Evolutionary conservation across 2,329 filamentous ascomycete genomes (phyloP), one percentile per base, ranked within the genome.

Genomic region (Lachnellula cervina): DNA sequence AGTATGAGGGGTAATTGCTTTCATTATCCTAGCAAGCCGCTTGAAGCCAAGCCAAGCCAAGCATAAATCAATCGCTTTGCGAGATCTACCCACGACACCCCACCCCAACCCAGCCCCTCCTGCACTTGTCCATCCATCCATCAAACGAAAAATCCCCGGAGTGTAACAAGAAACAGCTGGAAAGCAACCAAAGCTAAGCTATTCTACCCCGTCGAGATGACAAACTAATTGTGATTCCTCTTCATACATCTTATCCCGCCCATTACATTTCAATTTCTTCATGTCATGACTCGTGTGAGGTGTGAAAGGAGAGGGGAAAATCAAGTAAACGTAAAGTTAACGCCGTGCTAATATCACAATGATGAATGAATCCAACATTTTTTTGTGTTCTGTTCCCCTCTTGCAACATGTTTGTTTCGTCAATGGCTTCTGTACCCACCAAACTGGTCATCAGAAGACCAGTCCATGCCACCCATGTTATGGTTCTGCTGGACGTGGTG

Each of bases 311-410:
- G 42, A 56, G 23, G 49, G 19, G 35, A 25, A 35, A 51, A 19
- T 17, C n/a, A 43, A 53, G 44, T 43, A 48, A 43, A 53, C 50
- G 13, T 19, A 28, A 47, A 28, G 45, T 37, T 34, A 61, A 61
- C 58, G 61, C 64, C 61, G 50, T 60, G 61, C 60, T 64, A 63
- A 59, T 62, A 62, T 59, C 57, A 63, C 62, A 66, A 55, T 51
- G 44, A 23, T 49, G 34, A 40, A 40, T 40, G n/a, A 17, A 16
- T 40, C 14, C 5, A 40, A 5, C 17, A 9, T 2, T 38, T 43
- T 57, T 52, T 52, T 61, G 53, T 57, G 49, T 21, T 32, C 49
- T 51, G 32, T 56, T 56, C 49, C 40, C 21, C 47, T 49, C 54
- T n/a, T n/a, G 35, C 42, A 23, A 38, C 19, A 23, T 51, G 6